phyloP scores from a whole-genome alignment of 371 early-diverging fungal species.

The Actinomortierella wolfii region DNA sequence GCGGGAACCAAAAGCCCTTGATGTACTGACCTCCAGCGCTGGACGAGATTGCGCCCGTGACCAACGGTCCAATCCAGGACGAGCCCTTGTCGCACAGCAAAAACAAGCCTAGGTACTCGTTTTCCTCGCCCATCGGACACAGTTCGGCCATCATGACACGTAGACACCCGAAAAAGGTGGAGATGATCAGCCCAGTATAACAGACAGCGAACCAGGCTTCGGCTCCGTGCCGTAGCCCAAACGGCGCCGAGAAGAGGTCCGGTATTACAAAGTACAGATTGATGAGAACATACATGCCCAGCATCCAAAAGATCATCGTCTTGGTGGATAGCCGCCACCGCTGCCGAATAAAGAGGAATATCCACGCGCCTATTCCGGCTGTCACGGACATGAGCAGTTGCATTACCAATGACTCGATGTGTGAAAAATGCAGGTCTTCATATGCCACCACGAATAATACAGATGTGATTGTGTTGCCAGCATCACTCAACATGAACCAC shows the following conservation, averaged over 20 bases:
- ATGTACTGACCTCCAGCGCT: conserved; percentile 54
- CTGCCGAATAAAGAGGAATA: conserved; percentile 46
- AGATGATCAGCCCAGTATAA: conserved; percentile 61
- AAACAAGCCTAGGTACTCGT: conserved; percentile 64
- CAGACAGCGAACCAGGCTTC: conserved; percentile 58
- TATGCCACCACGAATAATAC: conserved; percentile 46
- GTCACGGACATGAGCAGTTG: conserved; percentile 41
- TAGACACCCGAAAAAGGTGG: conserved; percentile 62
- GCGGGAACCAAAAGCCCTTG: conserved; percentile 60
- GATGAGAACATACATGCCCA: conserved; percentile 15
- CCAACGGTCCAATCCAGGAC: conserved; percentile 62
- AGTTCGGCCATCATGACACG: conserved; percentile 65
- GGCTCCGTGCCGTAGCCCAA: conserved; percentile 43
- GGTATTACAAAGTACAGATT: conserved; percentile 33
- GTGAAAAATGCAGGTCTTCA: conserved; percentile 35
- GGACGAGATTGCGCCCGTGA: conserved; percentile 59
- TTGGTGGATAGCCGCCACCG: conserved; percentile 28
- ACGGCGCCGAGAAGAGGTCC: conserved; percentile 31
- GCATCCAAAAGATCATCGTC: conserved; percentile 25
- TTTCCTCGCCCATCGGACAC: conserved; percentile 61
- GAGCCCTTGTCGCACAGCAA: conserved; percentile 65
- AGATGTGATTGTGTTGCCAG: conserved; percentile 56
- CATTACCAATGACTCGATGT: conserved; percentile 28
- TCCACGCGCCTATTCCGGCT: conserved; percentile 51
- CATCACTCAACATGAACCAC: conserved; percentile 66